A percentile compares a stretch with the other conserved stretches of the same genome.
phyloP scores from a whole-genome alignment of 108 stramenopile species.

The Craspedostauros australis region DNA sequence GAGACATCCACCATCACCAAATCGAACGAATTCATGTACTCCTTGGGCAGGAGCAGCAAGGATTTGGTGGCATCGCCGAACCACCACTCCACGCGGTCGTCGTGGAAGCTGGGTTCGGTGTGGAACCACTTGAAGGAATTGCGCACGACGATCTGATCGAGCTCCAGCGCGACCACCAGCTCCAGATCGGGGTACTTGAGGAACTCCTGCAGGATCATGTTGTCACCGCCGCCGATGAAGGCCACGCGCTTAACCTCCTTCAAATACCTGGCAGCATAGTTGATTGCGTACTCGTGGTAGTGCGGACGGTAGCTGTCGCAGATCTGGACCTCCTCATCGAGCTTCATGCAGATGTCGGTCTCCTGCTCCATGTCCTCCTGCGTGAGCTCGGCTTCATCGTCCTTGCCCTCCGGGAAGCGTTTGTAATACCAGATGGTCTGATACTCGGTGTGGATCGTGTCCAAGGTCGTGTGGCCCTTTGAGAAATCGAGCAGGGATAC shows the following conservation, averaged over 20 bases:
- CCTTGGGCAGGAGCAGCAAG: slow-evolving; percentile 53
- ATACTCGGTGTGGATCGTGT: too few relatives aligned
- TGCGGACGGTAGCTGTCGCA: slow-evolving; percentile 51
- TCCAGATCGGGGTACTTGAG: slow-evolving; percentile 57
- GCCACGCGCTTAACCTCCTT: slow-evolving; percentile 42
- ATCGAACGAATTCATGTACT: slow-evolving; percentile 70
- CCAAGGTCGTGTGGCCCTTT: too few relatives aligned
- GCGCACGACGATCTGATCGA: slow-evolving; percentile 57
- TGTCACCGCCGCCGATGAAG: slow-evolving; percentile 60
- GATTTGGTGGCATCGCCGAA: slow-evolving; percentile 68
- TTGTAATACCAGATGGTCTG: too few relatives aligned
- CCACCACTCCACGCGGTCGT: slow-evolving; percentile 46
- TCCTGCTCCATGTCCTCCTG: neutral
- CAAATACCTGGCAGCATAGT: slow-evolving; percentile 55
- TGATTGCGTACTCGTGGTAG: slow-evolving; percentile 52
- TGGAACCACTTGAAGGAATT: slow-evolving; percentile 50
- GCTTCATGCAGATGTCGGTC: slow-evolving; percentile 53
- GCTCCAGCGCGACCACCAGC: slow-evolving; percentile 49
- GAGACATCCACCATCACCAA: slow-evolving; percentile 57
- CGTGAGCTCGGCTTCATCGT: neutral
- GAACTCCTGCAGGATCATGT: slow-evolving; percentile 54
- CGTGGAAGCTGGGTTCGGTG: slow-evolving; percentile 59
- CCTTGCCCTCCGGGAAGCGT: too few relatives aligned
- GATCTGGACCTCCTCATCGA: slow-evolving; percentile 70
- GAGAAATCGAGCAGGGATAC: too few relatives aligned